Evolutionary conservation across 2,329 filamentous ascomycete species (phyloP).

Genomic region (Alternaria dauci): DNA sequence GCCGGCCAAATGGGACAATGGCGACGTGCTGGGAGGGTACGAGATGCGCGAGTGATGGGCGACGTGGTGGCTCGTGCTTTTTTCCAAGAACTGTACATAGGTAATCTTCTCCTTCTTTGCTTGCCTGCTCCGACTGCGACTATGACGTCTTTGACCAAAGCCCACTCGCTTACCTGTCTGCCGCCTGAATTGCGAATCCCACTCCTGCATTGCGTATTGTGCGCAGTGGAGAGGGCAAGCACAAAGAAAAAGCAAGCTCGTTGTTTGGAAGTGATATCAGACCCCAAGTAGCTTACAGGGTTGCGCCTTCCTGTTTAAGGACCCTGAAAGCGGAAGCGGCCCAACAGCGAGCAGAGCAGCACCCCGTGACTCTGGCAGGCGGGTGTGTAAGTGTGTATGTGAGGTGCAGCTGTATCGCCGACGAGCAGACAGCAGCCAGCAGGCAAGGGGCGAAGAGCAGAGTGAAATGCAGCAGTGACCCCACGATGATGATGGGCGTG

Average conservation of each 20-base stretch:
- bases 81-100: background rate
- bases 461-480: constrained; percentile 2
- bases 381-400: background rate
- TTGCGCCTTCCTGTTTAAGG: background rate
- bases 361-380: background rate
- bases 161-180: background rate
- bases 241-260: constrained; percentile 1
- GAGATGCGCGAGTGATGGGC: constrained; percentile 23
- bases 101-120: background rate
- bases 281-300: constrained; percentile 9
- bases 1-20: constrained; percentile 36
- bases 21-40: constrained; percentile 37
- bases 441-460: background rate
- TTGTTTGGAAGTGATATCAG: constrained; percentile 4
- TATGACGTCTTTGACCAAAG: constrained; percentile 3
- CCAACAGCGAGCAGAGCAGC: background rate
- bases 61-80: background rate
- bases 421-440: background rate
- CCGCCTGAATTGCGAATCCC: background rate
- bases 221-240: background rate
- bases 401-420: background rate
- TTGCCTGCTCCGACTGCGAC: background rate
- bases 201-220: background rate
- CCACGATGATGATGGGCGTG: constrained; percentile 4
- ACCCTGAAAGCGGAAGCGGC: background rate